A percentile compares a stretch with the other conserved stretches of the same genome.
Conservation (phyloP, 768 basidiomycete species). For the Tricholoma matsutake region DNA sequence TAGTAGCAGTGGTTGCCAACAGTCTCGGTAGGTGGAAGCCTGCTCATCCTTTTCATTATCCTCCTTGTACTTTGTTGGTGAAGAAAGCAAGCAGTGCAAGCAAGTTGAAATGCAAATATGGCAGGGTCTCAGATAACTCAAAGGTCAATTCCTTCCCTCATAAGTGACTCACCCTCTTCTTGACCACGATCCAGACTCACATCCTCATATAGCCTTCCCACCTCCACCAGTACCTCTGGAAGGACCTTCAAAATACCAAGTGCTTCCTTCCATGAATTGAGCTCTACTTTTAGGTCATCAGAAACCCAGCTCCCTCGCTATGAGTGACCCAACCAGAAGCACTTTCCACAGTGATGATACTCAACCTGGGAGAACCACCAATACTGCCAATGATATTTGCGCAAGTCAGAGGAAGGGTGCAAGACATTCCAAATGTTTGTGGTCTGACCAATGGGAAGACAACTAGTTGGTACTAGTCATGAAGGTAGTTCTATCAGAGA, state of each 20-base stretch:
- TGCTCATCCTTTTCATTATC: not conserved
- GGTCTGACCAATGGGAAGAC: too few species aligned
- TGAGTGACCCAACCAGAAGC: not conserved
- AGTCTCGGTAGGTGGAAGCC: not conserved
- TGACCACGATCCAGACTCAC: not conserved
- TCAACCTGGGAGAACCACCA: too few species aligned
- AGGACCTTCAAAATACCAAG: not conserved
- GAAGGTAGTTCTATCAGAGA: too few species aligned
- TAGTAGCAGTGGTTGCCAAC: not conserved
- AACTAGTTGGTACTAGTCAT: too few species aligned
- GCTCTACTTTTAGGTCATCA: not conserved
- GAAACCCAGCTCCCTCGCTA: not conserved
- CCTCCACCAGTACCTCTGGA: not conserved
- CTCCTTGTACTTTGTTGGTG: not conserved
- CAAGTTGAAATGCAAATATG: not conserved
- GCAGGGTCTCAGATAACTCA: not conserved
- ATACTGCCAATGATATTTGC: too few species aligned
- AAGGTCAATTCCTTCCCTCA: not conserved
- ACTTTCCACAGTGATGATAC: too few species aligned
- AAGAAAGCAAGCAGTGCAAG: not conserved
- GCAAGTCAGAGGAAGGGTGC: too few species aligned
- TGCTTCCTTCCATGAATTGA: not conserved
- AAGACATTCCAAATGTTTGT: too few species aligned
- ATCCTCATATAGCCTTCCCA: not conserved
- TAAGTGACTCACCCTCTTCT: not conserved